A percentile compares a stretch with the other conserved stretches of the same genome.
phyloP scores from a whole-genome alignment of 2,329 filamentous ascomycete genomes.

The Xylaria sp. region DNA sequence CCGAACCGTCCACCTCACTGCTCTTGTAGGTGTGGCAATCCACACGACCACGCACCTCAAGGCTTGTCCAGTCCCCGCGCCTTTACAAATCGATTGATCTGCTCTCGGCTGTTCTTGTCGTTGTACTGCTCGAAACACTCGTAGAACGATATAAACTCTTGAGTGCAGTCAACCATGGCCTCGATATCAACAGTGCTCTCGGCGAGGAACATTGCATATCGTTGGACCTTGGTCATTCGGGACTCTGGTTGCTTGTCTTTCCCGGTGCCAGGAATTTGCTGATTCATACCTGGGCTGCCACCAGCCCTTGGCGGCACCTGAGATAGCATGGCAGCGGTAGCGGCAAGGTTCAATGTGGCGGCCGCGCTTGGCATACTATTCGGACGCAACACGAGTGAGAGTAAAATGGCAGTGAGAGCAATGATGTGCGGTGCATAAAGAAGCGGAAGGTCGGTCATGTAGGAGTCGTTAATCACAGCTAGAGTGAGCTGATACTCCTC shows the following conservation, averaged over 20 bases:
- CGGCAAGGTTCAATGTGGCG: slow-evolving; percentile 40
- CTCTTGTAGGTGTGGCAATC: neutral
- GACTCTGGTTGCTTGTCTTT: slow-evolving; percentile 49
- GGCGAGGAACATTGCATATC: slow-evolving; percentile 70
- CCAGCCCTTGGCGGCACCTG: slow-evolving; percentile 38
- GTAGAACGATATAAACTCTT: slow-evolving; percentile 87
- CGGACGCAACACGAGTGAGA: slow-evolving; percentile 77
- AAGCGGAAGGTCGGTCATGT: slow-evolving; percentile 84
- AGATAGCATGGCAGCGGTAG: slow-evolving; percentile 44
- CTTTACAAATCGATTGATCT: slow-evolving; percentile 56
- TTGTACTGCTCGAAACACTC: slow-evolving; percentile 61
- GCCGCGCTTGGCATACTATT: slow-evolving; percentile 28
- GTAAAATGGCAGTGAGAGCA: slow-evolving; percentile 77
- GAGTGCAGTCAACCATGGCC: slow-evolving; percentile 79
- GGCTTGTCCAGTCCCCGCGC: slow-evolving; percentile 50
- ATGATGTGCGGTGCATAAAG: slow-evolving; percentile 81
- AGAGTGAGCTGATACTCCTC: slow-evolving; percentile 76
- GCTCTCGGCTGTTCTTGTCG: slow-evolving; percentile 53
- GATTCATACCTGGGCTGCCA: slow-evolving; percentile 18
- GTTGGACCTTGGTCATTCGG: slow-evolving; percentile 59
- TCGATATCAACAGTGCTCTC: slow-evolving; percentile 82
- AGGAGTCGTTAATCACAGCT: slow-evolving; percentile 86
- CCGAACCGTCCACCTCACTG: neutral
- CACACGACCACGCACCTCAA: slow-evolving; percentile 8
- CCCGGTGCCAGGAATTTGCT: slow-evolving; percentile 26